A percentile compares a stretch with the other conserved stretches of the same genome.
These are phyloP conservation scores for Phytophthora litchii DNA, from an alignment of 352 stramenopile genomes.

Conservation along the genomic window DNA sequence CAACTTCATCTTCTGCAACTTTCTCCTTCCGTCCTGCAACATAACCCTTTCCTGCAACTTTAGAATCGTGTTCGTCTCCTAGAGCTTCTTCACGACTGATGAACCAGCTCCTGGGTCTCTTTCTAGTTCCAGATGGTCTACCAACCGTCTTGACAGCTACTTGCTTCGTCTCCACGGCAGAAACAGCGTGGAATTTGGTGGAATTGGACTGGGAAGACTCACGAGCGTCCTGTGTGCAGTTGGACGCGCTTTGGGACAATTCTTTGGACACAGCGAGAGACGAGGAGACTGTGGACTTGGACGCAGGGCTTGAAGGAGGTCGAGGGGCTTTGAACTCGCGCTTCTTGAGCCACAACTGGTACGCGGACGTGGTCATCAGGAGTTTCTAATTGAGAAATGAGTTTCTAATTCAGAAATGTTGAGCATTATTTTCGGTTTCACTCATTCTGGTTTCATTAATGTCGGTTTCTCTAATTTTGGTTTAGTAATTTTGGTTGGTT, in stretches of 20 bases:
- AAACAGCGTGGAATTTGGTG: conserved; percentile 16
- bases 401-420: too few species aligned
- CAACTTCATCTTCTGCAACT: conserved; percentile 15
- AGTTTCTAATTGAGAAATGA: too few species aligned
- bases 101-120: conserved; percentile 8
- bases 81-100: conserved; percentile 2
- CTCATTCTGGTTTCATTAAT: too few species aligned
- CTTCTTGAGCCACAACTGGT: conserved; percentile 53
- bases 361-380: conserved; percentile 31
- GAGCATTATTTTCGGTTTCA: too few species aligned
- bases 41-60: conserved; percentile 2
- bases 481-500: too few species aligned
- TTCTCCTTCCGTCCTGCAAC: neutral
- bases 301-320: neutral
- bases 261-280: neutral
- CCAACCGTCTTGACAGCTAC: conserved; percentile 23
- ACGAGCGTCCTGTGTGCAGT: neutral
- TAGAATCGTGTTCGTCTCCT: neutral
- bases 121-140: conserved; percentile 5
- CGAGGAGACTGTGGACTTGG: neutral
- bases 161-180: conserved; percentile 8
- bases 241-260: neutral
- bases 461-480: too few species aligned
- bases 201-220: neutral
- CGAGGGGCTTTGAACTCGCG: conserved; percentile 38